Evolutionary conservation across 1,139 yeast species (phyloP).

Genomic region (Pichia sp.): DNA sequence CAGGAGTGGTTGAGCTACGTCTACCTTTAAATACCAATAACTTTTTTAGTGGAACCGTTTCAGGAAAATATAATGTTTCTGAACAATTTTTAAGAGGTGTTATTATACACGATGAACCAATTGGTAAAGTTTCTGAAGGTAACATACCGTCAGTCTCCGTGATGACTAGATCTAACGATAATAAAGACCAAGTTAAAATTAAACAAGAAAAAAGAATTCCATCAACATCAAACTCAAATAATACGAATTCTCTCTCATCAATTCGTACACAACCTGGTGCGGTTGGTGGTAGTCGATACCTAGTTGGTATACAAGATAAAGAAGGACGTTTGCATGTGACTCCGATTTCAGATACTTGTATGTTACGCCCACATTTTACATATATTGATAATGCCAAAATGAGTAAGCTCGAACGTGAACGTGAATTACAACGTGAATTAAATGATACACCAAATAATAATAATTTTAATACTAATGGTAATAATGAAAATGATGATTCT

Average conservation of each 20-base stretch:
- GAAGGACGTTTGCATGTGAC: constrained; percentile 55
- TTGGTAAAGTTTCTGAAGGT: constrained; percentile 7
- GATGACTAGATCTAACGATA: not conserved
- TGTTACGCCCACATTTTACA: constrained; percentile 73
- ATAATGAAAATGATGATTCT: not conserved
- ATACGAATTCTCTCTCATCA: constrained; percentile 3
- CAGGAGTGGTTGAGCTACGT: constrained; percentile 60
- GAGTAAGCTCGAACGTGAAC: constrained; percentile 32
- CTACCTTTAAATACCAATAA: constrained; percentile 59
- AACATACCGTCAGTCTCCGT: constrained; percentile 6
- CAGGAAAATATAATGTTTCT: constrained; percentile 56
- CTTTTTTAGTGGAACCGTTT: constrained; percentile 61
- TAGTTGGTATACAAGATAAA: constrained; percentile 19
- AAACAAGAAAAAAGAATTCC: not conserved
- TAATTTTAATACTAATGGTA: constrained; percentile 29
- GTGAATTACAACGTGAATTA: constrained; percentile 38
- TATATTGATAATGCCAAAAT: constrained; percentile 53
- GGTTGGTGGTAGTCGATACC: constrained; percentile 19
- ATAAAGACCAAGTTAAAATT: not conserved
- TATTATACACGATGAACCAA: constrained; percentile 40
- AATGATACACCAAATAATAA: constrained; percentile 6
- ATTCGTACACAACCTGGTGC: constrained; percentile 20
- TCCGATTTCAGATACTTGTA: constrained; percentile 65
- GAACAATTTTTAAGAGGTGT: constrained; percentile 69
- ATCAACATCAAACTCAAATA: not conserved